phyloP scores from a whole-genome alignment of 257 asterid genomes.

The Striga asiatica region DNA sequence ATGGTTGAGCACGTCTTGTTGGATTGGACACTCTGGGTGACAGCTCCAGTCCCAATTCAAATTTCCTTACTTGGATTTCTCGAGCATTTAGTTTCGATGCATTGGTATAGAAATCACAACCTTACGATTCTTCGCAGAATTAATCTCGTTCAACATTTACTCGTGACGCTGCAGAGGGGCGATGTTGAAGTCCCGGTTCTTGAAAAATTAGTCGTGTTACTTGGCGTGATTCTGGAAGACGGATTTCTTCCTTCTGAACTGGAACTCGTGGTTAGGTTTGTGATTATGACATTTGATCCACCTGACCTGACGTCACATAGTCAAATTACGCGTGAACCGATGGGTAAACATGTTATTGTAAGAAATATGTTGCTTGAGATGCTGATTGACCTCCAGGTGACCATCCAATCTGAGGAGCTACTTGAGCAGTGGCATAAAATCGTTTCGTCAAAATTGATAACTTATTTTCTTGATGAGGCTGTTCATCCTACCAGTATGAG shows the following conservation, averaged over 20 bases:
- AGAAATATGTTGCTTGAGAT: slow-evolving; percentile 98
- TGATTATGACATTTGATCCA: slow-evolving; percentile 95
- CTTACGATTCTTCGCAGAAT: slow-evolving; percentile 90
- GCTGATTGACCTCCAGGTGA: slow-evolving; percentile 95
- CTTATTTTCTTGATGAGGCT: slow-evolving; percentile 92
- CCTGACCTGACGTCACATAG: slow-evolving; percentile 59
- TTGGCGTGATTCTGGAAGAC: slow-evolving; percentile 93
- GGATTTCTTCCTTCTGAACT: slow-evolving; percentile 94
- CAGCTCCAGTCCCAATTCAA: slow-evolving; percentile 79
- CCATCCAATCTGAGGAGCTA: slow-evolving; percentile 85
- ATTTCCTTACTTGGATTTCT: slow-evolving; percentile 86
- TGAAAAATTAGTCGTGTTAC: slow-evolving; percentile 80
- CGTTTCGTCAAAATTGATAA: slow-evolving; percentile 83
- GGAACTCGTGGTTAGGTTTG: slow-evolving; percentile 94
- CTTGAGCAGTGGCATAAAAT: slow-evolving; percentile 99
- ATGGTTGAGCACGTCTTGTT: slow-evolving; percentile 98
- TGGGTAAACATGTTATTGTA: slow-evolving; percentile 98
- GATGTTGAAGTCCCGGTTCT: slow-evolving; percentile 95
- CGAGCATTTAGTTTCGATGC: slow-evolving; percentile 99
- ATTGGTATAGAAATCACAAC: slow-evolving; percentile 98
- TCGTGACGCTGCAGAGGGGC: slow-evolving; percentile 95
- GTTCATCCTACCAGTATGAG: slow-evolving; percentile 99
- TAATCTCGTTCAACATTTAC: slow-evolving; percentile 93
- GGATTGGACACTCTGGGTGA: slow-evolving; percentile 99
- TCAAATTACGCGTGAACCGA: slow-evolving; percentile 66